Base-by-base conservation (phyloP, 2,329 filamentous ascomycete genomes). In the Graphium sp. region DNA sequence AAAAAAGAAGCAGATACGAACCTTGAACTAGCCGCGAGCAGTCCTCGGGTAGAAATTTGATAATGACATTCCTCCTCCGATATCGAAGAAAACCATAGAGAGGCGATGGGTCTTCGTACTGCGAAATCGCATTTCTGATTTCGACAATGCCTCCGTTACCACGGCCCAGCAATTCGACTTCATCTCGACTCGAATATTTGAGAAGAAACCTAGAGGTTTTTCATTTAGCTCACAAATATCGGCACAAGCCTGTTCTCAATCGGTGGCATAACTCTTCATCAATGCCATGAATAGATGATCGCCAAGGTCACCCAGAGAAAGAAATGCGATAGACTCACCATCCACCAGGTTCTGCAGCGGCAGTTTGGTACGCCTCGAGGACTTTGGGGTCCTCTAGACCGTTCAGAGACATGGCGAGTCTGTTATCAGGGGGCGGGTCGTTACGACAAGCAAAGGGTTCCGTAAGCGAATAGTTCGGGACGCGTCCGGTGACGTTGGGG, bases 151-250 rank as follows among this genome's bases (percentile, higher is more conserved):
- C 87, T 39, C 81, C 80, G 39, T 63, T 77, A 28, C 89, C 89
- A 39, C 68, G 71, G 34, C 64, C 70, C 33, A 89, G 60, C 32
- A 98, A 55, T 39, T 81, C 74, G 35, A 98, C 66, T 41, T 87
- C 81, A 59, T 98, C 89, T 51, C 89, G 76, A 35, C 77, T 77
- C 37, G 71, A 65, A 55, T 98, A 98, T 49, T 87, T 85, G 41
- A 98, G 72, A 37, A 95, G 70, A 45, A 98, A 89, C 89, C 89
- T 95, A 46, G 41, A n/a, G n/a, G n/a, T n/a, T n/a, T n/a, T n/a
- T n/a, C n/a, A n/a, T n/a, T n/a, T n/a, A n/a, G n/a, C n/a, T n/a
- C n/a, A n/a, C n/a, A n/a, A n/a, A n/a, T n/a, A n/a, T n/a, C n/a
- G n/a, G n/a, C n/a, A n/a, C n/a, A n/a, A n/a, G n/a, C n/a, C n/a